Base-by-base conservation (phyloP, 2,329 filamentous ascomycete species). In the Bipolaris gigantea region DNA sequence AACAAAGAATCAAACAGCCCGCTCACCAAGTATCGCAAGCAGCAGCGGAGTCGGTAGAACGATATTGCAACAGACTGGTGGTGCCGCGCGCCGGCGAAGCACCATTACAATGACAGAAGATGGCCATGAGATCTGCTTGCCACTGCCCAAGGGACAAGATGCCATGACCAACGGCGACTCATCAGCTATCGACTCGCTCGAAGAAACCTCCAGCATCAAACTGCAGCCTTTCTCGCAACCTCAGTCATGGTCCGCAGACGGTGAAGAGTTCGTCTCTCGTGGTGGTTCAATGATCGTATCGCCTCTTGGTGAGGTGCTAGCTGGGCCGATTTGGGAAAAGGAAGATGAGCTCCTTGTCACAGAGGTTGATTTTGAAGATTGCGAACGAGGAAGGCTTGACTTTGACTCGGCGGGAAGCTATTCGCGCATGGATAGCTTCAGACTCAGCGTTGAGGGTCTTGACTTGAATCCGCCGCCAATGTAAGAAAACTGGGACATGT, bases 361-460 rank as follows among this genome's bases (percentile, higher is more conserved):
- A 0, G 89, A 94, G 60, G 87, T 92, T 3, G 91, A 97, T 67
- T 88, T 97, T 66, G 89, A 95, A 43, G 91, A 96, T 62, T 96
- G 92, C 64, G 84, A 92, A 61, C 81, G 90, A 9, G 92, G 92
- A 0, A 79, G 90, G 48, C 72, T 96, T 60, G 92, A 96, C 72
- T 73, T 96, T 42, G 92, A 96, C 77, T 86, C 90, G 34, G 90
- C 85, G 2, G 92, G 92, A 0, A 92, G 88, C 69, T 96, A 96
- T 73, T 92, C 90, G 2, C 82, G 91, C 71, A 89, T 82, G 58
- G 86, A 87, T 69, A 78, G 82, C 15, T 87, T 87, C 67, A 79
- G 80, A 60, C 67, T 87, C 50, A 81, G 75, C 0, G 84, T 87
- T 3, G 80, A 85, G 47, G 85, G 84, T 0, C 62, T 87, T 62